Evolutionary conservation across 2,329 filamentous ascomycete genomes (phyloP).

Genomic region (Scedosporium apiospermum): DNA sequence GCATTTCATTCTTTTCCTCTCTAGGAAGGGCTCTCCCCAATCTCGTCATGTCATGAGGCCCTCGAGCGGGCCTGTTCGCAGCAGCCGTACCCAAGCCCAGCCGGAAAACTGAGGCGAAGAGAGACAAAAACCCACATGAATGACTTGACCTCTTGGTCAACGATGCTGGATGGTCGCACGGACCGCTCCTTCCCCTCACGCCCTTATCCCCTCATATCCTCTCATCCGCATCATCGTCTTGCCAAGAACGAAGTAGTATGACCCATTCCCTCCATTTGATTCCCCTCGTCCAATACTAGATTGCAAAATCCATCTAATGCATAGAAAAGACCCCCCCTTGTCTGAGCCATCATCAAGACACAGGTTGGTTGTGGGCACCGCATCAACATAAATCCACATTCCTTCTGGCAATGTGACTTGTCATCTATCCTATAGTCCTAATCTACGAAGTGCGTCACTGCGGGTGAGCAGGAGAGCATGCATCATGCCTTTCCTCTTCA

Average conservation of each 20-base stretch:
- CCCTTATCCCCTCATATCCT: neutral
- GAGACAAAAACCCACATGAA: no score
- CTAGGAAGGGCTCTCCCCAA: no score
- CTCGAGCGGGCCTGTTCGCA: no score
- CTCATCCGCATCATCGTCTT: neutral
- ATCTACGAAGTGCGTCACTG: neutral
- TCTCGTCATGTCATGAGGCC: no score
- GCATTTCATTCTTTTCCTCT: no score
- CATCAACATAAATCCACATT: neutral
- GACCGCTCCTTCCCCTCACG: neutral
- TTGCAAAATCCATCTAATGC: neutral
- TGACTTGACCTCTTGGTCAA: neutral
- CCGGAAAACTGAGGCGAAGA: no score
- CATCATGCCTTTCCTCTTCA: neutral
- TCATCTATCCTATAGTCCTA: neutral
- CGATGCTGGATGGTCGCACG: neutral
- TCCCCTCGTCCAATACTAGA: neutral
- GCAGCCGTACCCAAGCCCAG: no score
- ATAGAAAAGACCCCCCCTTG: neutral
- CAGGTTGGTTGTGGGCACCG: neutral
- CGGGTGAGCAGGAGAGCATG: neutral
- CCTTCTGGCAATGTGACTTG: neutral
- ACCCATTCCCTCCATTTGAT: neutral
- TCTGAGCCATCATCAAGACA: neutral
- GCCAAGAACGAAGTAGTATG: neutral